Percentiles rank a stretch among this genome's conserved stretches.
Conservation (phyloP, 306 rosid genomes). For the Glycine tomentella region DNA sequence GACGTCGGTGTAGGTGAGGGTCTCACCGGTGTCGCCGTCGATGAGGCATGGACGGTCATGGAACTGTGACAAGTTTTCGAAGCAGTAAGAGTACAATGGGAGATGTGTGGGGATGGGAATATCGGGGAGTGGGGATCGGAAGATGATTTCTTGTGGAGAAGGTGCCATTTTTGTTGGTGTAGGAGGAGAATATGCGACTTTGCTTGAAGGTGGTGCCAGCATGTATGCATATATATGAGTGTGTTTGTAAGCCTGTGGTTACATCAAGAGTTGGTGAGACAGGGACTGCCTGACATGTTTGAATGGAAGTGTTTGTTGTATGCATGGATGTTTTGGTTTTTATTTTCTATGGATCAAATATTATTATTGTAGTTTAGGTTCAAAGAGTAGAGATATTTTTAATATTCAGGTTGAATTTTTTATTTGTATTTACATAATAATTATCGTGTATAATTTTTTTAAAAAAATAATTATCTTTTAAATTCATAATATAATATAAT, state of each 20-base stretch:
- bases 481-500: too few relatives aligned
- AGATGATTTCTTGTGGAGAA: conserved; percentile 53
- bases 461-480: conserved; percentile 55
- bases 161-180: not conserved
- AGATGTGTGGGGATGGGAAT: conserved; percentile 81
- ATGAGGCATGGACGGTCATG: conserved; percentile 72
- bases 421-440: too few relatives aligned
- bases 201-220: not conserved
- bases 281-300: conserved; percentile 9
- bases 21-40: conserved; percentile 63
- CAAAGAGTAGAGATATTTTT: not conserved
- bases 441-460: not conserved
- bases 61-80: conserved; percentile 65
- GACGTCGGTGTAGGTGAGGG: conserved; percentile 62
- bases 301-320: not conserved
- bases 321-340: not conserved
- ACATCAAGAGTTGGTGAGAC: conserved; percentile 34
- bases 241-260: not conserved
- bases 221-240: not conserved
- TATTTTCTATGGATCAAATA: not conserved
- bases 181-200: too few relatives aligned
- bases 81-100: conserved; percentile 77
- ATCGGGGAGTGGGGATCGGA: conserved; percentile 81
- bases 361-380: not conserved
- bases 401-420: too few relatives aligned